Percentiles rank a stretch among this genome's conserved stretches.
phyloP scores from a whole-genome alignment of 108 stramenopile genomes.

The Cyclotella atomus region DNA sequence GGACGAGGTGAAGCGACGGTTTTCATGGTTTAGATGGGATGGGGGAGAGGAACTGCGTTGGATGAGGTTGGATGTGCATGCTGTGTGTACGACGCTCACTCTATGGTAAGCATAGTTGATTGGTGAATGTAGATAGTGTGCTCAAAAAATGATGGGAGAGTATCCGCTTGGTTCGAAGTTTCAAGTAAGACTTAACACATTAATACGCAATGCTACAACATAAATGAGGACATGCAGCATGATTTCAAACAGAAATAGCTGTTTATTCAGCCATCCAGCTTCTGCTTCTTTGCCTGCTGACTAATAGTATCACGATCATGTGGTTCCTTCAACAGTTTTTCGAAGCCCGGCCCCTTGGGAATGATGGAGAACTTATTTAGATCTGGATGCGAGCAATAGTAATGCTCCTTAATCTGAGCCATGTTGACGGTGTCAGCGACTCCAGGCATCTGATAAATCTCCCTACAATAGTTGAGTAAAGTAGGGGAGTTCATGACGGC shows the following conservation, averaged over 20 bases:
- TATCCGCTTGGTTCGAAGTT: too few relatives aligned
- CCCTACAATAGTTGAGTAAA: slow-evolving; percentile 92
- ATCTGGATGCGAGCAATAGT: slow-evolving; percentile 87
- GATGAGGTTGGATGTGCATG: not conserved
- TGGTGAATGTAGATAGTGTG: not conserved
- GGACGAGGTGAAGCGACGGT: not conserved
- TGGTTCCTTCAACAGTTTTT: slow-evolving; percentile 62
- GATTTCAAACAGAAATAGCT: too few relatives aligned
- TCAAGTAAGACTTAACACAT: too few relatives aligned
- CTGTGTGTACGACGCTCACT: too few relatives aligned
- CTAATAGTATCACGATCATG: slow-evolving; percentile 50
- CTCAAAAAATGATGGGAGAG: too few relatives aligned
- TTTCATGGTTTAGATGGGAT: not conserved
- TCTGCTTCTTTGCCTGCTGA: not conserved
- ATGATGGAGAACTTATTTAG: slow-evolving; percentile 87
- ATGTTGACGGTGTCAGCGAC: slow-evolving; percentile 89
- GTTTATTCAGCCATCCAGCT: too few relatives aligned
- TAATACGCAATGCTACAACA: too few relatives aligned
- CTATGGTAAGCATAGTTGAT: too few relatives aligned
- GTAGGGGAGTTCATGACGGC: slow-evolving; percentile 81
- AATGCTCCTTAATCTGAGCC: slow-evolving; percentile 96
- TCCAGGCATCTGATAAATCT: slow-evolving; percentile 93
- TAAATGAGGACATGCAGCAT: too few relatives aligned
- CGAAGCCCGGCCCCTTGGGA: slow-evolving; percentile 76
- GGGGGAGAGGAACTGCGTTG: not conserved